phyloP scores from a whole-genome alignment of 805 yeast species.

The Teunomyces gatunensis region DNA sequence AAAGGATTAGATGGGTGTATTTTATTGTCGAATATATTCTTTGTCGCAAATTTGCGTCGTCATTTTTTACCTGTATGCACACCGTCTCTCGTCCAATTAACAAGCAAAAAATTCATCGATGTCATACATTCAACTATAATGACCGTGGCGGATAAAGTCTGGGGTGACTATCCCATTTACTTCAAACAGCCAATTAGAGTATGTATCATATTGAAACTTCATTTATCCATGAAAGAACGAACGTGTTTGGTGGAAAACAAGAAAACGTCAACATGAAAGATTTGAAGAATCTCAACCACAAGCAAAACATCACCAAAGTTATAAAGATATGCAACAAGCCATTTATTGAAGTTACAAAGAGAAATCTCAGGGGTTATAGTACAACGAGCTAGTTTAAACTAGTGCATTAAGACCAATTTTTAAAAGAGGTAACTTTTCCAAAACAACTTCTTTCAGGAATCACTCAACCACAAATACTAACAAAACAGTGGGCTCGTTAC shows the following conservation, averaged over 20 bases:
- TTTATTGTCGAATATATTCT: neutral
- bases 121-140: constrained; percentile 2
- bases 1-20: neutral
- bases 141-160: constrained; percentile 34
- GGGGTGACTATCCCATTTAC: constrained; percentile 55
- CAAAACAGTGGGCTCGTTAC: constrained; percentile 64
- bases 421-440: neutral
- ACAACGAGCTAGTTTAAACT: neutral
- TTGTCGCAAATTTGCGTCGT: neutral
- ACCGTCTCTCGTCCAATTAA: constrained; percentile 2
- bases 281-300: too few relatives aligned
- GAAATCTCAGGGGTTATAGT: too few relatives aligned
- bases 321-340: too few relatives aligned
- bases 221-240: neutral
- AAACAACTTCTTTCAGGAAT: neutral
- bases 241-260: neutral
- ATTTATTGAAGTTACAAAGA: too few relatives aligned
- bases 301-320: too few relatives aligned
- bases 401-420: neutral
- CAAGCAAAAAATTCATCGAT: constrained; percentile 4
- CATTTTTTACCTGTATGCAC: neutral
- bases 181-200: constrained; percentile 63
- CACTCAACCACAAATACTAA: constrained; percentile 10
- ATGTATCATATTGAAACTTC: constrained; percentile 25
- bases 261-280: neutral